These are phyloP conservation scores for Xylaria telfairii DNA, from an alignment of 495 filamentous ascomycete genomes.

Conservation along the genomic window DNA sequence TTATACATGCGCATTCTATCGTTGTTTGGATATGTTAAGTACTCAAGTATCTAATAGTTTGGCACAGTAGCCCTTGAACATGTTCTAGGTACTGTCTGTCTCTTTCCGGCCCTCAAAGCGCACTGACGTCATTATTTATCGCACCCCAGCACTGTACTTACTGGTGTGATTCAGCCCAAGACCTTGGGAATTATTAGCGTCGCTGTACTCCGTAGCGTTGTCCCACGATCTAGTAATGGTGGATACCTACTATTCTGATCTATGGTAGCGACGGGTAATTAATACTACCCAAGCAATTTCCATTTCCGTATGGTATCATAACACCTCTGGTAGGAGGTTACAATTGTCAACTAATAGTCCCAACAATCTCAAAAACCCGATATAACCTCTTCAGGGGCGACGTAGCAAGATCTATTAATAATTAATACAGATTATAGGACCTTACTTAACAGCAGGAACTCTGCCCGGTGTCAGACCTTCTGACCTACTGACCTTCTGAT, in stretches of 20 bases:
- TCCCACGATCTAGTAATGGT: neutral
- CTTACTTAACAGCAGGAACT: neutral
- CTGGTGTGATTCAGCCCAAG: neutral
- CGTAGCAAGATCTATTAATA: neutral
- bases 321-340: neutral
- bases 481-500: neutral
- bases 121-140: slow-evolving; percentile 17
- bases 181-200: neutral
- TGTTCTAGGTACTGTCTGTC: neutral
- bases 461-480: too few relatives aligned
- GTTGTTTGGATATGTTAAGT: neutral
- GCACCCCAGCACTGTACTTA: neutral
- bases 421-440: neutral
- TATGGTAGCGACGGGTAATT: neutral
- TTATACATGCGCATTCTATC: neutral
- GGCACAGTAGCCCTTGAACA: neutral
- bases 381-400: neutral
- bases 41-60: neutral
- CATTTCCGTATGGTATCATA: neutral
- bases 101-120: slow-evolving; percentile 7
- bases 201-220: neutral
- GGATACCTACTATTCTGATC: neutral
- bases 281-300: too few relatives aligned
- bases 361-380: neutral
- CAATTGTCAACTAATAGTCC: neutral